Conservation (phyloP, 2,329 filamentous ascomycete genomes). For the Colletotrichum tofieldiae region DNA sequence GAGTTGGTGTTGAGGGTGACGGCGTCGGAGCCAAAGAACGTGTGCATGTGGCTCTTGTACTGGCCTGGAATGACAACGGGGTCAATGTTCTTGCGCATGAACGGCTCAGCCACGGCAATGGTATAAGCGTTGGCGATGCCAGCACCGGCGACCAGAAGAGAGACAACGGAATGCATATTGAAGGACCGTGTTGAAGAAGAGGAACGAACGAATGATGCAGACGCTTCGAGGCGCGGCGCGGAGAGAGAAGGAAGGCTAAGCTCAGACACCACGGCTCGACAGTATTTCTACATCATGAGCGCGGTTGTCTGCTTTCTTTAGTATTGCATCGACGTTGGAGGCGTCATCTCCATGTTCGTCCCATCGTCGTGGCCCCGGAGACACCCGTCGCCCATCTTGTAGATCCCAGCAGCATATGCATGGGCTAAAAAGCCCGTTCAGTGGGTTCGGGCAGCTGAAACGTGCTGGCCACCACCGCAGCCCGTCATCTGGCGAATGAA, state of each 20-base stretch:
- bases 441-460: constrained; percentile 28
- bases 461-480: neutral
- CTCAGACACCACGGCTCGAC: neutral
- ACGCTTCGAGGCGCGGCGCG: neutral
- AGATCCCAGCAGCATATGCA: neutral
- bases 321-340: neutral
- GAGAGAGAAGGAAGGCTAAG: neutral
- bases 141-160: constrained; percentile 38
- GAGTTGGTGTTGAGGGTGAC: constrained; percentile 51
- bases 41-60: constrained; percentile 53
- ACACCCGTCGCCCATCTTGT: neutral
- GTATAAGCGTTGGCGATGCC: constrained; percentile 46
- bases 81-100: constrained; percentile 54
- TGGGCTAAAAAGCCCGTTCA: neutral
- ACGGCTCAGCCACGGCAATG: constrained; percentile 44
- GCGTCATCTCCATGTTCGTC: constrained; percentile 8
- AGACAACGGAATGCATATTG: constrained; percentile 27
- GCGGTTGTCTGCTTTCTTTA: constrained; percentile 10
- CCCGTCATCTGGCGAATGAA: constrained; percentile 1
- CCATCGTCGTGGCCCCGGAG: neutral
- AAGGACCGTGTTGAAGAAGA: neutral
- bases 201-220: constrained; percentile 19
- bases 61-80: constrained; percentile 51
- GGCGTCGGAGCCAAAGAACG: constrained; percentile 55
- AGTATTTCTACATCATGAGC: neutral